Evolutionary conservation across 2,329 filamentous ascomycete genomes (phyloP).

Genomic region (Dactylellina sp.): DNA sequence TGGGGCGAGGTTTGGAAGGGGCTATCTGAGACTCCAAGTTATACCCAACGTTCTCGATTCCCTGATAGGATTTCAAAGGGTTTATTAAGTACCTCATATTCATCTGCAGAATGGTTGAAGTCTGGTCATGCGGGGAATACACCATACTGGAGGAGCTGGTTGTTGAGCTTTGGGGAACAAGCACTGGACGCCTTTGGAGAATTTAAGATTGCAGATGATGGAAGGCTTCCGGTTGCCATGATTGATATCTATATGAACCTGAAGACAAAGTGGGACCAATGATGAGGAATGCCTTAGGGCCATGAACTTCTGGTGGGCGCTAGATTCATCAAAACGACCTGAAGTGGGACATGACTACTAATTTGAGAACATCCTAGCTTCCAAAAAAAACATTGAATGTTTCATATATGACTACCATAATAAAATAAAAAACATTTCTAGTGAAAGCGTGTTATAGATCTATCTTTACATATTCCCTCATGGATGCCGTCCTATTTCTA

Average conservation of each 20-base stretch:
- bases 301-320: no score
- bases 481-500: no score
- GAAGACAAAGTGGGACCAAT: conserved; percentile 56
- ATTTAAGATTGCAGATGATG: conserved; percentile 32
- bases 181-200: conserved; percentile 39
- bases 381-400: no score
- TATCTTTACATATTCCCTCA: no score
- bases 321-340: no score
- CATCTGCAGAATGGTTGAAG: conserved; percentile 27
- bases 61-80: conserved; percentile 26
- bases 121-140: conserved; percentile 25
- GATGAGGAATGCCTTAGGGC: no score
- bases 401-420: no score
- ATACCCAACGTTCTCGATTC: conserved; percentile 1
- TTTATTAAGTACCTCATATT: neutral
- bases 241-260: conserved; percentile 52
- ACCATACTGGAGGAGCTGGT: conserved; percentile 45
- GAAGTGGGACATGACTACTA: no score
- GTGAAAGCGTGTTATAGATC: no score
- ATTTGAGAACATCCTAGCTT: no score
- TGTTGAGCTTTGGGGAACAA: conserved; percentile 45
- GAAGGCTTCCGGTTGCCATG: conserved; percentile 41
- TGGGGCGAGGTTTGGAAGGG: conserved; percentile 63
- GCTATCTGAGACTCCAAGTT: conserved; percentile 20
- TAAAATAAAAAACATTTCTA: no score